Conservation (phyloP, 345 rosid species). For the Psidium guajava region DNA sequence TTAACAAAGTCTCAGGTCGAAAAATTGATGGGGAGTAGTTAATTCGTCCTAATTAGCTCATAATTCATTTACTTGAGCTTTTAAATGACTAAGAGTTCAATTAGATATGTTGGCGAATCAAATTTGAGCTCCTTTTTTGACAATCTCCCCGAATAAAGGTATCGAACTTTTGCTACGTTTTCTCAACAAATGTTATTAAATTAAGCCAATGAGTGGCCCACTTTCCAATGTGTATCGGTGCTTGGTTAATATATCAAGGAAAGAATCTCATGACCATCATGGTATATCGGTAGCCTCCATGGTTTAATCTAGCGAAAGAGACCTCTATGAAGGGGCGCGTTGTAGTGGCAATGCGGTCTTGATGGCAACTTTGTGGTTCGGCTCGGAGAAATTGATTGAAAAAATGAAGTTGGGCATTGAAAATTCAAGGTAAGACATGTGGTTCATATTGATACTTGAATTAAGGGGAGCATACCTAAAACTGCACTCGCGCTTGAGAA, state of each 20-base stretch:
- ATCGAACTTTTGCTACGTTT: neutral
- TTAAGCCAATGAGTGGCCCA: neutral
- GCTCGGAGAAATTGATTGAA: fast-evolving
- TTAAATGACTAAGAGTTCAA: neutral
- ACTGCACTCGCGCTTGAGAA: neutral
- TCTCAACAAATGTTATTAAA: neutral
- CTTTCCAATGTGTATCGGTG: neutral
- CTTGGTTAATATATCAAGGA: neutral
- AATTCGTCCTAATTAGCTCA: neutral
- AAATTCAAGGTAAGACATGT: neutral
- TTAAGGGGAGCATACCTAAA: neutral
- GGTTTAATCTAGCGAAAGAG: neutral
- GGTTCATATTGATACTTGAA: neutral
- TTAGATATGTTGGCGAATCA: neutral
- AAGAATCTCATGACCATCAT: neutral
- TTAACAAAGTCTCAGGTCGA: neutral
- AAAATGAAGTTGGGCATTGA: neutral
- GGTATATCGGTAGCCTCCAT: neutral
- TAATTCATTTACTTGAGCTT: fast-evolving
- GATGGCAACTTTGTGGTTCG: neutral
- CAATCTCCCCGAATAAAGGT: neutral
- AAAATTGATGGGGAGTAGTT: neutral
- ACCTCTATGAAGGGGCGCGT: neutral
- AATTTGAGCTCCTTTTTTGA: neutral
- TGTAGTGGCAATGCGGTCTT: neutral